A percentile compares a stretch with the other conserved stretches of the same genome.
Evolutionary conservation across 2,329 filamentous ascomycete species (phyloP).

Genomic region (Endothia cerciana): DNA sequence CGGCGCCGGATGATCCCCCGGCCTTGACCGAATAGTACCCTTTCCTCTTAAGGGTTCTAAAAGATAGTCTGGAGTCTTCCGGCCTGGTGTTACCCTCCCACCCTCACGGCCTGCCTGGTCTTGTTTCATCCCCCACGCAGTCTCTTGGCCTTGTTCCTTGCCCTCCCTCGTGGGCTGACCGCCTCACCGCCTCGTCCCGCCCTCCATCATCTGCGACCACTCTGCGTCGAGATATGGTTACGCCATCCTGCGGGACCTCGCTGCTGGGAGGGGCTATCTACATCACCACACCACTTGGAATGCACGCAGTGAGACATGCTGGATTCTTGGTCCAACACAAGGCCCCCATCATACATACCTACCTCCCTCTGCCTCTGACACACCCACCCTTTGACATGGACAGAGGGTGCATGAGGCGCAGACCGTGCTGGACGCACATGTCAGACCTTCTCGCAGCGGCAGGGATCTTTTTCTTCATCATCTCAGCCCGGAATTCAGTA

Average conservation of each 20-base stretch:
- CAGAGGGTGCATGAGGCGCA: not conserved
- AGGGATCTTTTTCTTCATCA: slow-evolving; percentile 14
- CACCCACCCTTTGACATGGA: too few species aligned
- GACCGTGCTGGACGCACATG: not conserved
- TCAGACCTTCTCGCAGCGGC: not conserved
- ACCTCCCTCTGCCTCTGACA: not conserved
- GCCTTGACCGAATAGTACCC: not conserved
- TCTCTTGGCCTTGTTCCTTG: not conserved
- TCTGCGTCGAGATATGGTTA: slow-evolving; percentile 18
- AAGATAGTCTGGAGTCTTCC: not conserved
- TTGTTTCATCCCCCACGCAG: slow-evolving; percentile 15
- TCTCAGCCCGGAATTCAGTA: slow-evolving; percentile 7
- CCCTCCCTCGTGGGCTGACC: slow-evolving; percentile 25
- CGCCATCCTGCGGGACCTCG: not conserved
- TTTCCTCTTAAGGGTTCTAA: not conserved
- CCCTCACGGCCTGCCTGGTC: not conserved
- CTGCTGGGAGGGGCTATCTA: not conserved
- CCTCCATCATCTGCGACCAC: slow-evolving; percentile 24
- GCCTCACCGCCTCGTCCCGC: slow-evolving; percentile 29
- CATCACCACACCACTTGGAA: slow-evolving; percentile 17
- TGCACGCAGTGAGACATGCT: slow-evolving; percentile 28
- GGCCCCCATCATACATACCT: not conserved
- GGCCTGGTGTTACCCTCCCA: slow-evolving; percentile 10
- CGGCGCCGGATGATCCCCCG: not conserved
- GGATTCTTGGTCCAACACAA: slow-evolving; percentile 16